Evolutionary conservation across 2,329 filamentous ascomycete genomes (phyloP), one percentile per base, ranked within the genome.

Genomic region (Paracamarosporium sp.): DNA sequence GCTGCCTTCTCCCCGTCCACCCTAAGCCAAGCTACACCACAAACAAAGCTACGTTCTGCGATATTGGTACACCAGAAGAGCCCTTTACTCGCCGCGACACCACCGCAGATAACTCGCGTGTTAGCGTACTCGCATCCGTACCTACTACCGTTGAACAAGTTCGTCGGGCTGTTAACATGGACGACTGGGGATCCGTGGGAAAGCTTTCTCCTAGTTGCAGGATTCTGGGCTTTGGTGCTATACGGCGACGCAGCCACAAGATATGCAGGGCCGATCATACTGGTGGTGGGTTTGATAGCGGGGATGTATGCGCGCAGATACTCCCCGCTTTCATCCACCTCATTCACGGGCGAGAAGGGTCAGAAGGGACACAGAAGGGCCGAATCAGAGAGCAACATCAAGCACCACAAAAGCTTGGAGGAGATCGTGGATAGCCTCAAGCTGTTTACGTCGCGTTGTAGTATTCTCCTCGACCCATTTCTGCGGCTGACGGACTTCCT

Each of bases 31-130:
- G 85, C 86, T 35, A 85, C 88, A 5, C 83, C 89, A 45, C 85
- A 88, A 35, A 87, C 88, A 40, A 90, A 91, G 71, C 90, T 94
- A 61, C 88, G 92, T 44, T 96, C 92, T 17, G 96, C 92, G 56
- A 93, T 99, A 67, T 88, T 98, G 66, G 93, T 99, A 20, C 93
- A 98, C 78, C 94, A 97, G 76, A 99, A 98, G 79, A 97, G 92
- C 15, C 95, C 95, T 11, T 80, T 99, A 44, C 85, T 99, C 17
- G 89, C 96, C 58, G 93, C 94, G 15, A 99, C 95, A 9, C 95
- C 95, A 41, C 95, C 95, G 1, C 92, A 97, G 73, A 90, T 99
- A 74, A 99, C 95, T 2, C 88, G 95, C 67, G 93, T 94, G 13
- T 84, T 99, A 59, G 94, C 94, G 63, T 97, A 98, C 76, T 97